Evolutionary conservation across 2,329 filamentous ascomycete genomes (phyloP).

Genomic region (Pochonia chlamydosporia): DNA sequence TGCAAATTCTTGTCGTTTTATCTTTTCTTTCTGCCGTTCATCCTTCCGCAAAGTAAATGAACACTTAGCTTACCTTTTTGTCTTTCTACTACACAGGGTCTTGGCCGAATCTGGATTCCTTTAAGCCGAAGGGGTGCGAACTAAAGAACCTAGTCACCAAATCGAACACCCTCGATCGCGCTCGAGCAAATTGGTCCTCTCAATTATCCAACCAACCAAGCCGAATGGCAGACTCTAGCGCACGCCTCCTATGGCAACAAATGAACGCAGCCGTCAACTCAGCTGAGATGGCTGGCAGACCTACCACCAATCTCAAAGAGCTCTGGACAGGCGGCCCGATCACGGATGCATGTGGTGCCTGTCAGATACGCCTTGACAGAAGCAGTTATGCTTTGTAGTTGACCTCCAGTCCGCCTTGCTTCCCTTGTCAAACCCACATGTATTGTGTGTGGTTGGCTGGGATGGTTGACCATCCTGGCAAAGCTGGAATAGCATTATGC

Average conservation of each 20-base stretch:
- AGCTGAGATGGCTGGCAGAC: not conserved
- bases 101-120: constrained; percentile 57
- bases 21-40: not conserved
- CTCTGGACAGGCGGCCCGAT: not conserved
- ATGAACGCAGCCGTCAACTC: not conserved
- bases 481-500: not conserved
- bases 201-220: not conserved
- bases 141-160: constrained; percentile 1
- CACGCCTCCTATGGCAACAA: not conserved
- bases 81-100: constrained; percentile 36
- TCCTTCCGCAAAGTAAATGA: not conserved
- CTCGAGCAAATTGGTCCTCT: not conserved
- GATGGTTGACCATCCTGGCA: not conserved
- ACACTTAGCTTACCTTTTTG: constrained; percentile 3
- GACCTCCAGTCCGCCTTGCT: not conserved
- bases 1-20: not conserved
- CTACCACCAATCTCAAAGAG: not conserved
- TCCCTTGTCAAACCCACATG: not conserved
- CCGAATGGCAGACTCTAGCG: not conserved
- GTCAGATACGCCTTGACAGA: not conserved
- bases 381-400: not conserved
- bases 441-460: not conserved
- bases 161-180: not conserved
- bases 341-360: not conserved
- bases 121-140: constrained; percentile 25